phyloP scores from a whole-genome alignment of 306 rosid species.

The Castanopsis chinensis region DNA sequence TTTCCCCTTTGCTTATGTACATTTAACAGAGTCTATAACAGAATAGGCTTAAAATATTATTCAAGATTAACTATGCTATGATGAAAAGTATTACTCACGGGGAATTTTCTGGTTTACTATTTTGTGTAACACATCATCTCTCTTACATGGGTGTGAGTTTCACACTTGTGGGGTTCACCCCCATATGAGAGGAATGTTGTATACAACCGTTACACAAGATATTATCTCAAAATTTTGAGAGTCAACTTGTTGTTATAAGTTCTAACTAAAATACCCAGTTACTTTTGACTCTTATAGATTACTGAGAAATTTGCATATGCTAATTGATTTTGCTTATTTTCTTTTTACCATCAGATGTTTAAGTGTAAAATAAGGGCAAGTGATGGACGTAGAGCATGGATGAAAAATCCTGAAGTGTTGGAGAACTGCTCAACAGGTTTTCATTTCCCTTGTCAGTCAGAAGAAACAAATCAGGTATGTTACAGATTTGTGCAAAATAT shows the following conservation, averaged over 20 bases:
- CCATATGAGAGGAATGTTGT: no score
- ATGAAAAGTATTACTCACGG: neutral
- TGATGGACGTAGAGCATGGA: conserved; percentile 80
- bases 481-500: neutral
- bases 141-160: no score
- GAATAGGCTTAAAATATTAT: neutral
- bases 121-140: no score
- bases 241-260: neutral
- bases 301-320: neutral
- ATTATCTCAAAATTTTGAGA: neutral
- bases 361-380: conserved; percentile 64
- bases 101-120: neutral
- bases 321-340: neutral
- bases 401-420: conserved; percentile 72
- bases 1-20: neutral
- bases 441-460: conserved; percentile 54
- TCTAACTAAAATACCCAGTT: neutral
- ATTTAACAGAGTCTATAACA: neutral
- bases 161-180: no score
- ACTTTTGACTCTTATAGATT: neutral
- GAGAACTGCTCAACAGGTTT: conserved; percentile 84
- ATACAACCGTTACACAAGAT: no score
- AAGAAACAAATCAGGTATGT: conserved; percentile 56
- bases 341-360: conserved; percentile 53
- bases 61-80: neutral